Base-by-base conservation (phyloP, 176 grass and related monocot species). In the Typha latifolia region DNA sequence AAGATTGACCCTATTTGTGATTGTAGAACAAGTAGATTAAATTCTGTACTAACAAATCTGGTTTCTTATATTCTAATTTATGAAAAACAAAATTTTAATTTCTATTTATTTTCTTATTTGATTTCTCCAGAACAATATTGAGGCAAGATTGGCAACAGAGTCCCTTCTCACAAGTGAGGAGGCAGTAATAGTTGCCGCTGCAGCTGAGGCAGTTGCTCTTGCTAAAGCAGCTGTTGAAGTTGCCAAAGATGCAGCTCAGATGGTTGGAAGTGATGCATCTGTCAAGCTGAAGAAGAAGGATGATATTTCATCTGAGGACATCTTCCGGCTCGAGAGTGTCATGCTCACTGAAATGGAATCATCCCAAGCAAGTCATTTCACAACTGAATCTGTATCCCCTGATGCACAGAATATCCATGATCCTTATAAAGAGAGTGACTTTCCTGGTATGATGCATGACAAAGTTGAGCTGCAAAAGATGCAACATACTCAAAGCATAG, bases 201-300 rank as follows among this genome's bases (percentile, higher is more conserved):
- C 93, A 16, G 82, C 93, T 5, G 82, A 97, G 73, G 88, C 93
- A 23, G 82, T 97, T 51, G 94, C 94, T 32, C 81, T 97, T n/a
- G 94, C 94, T 32, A 81, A 89, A 69, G 83, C 88, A 21, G 89
- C 94, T 8, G 77, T 83, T 15, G 89, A 97, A 65, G 69, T 87
- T 62, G 82, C 94, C 76, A 73, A 84, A 79, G 81, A 92, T 72
- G 85, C 87, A 14, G 89, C 77, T 75, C 75, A 70, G 62, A 74
- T 86, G 67, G 69, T 78, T 15, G 62, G 78, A 16, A 74, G 51
- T 32, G 72, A 78, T 48, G 27, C 74, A 66, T 63, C 52, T 27
- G 18, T 65, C 19, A 47, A 64, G 51, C 4, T 55, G 14, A 49
- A 62, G 24, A 26, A 19, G 12, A 16, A 23, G 43, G 73, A 72